phyloP scores from a whole-genome alignment of 208 protist species.

The Blechomonas ayalai region DNA sequence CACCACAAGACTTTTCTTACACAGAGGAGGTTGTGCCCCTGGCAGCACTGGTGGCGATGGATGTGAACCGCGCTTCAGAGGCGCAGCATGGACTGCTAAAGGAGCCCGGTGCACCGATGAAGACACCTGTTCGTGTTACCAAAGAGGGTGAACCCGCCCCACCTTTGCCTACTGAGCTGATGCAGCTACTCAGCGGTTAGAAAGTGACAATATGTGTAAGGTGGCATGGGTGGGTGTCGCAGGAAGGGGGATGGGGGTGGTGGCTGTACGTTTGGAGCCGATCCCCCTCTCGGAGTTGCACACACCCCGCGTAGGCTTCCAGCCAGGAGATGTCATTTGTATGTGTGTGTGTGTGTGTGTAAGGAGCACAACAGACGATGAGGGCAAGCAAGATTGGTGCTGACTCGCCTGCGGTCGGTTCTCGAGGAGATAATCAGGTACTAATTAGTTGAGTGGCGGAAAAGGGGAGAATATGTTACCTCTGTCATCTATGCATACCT shows the following conservation, averaged over 20 bases:
- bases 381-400: no score
- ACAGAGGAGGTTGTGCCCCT: conserved; percentile 69
- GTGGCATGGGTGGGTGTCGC: neutral
- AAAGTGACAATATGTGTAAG: neutral
- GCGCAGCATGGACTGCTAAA: conserved; percentile 61
- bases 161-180: conserved; percentile 61
- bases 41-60: conserved; percentile 38
- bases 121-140: conserved; percentile 48
- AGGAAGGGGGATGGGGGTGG: neutral
- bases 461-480: no score
- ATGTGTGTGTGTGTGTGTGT: neutral
- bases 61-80: conserved; percentile 53
- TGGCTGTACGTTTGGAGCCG: no score
- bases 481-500: no score
- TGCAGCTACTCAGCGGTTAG: conserved; percentile 66
- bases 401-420: no score
- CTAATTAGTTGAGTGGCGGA: no score
- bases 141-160: conserved; percentile 54
- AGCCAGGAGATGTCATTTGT: no score
- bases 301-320: no score
- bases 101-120: conserved; percentile 58
- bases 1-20: conserved; percentile 7
- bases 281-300: no score
- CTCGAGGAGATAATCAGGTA: no score
- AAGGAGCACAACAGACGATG: neutral